A percentile compares a stretch with the other conserved stretches of the same genome.
Conservation (phyloP, 305 asterid species). For the Solanum chacoense region DNA sequence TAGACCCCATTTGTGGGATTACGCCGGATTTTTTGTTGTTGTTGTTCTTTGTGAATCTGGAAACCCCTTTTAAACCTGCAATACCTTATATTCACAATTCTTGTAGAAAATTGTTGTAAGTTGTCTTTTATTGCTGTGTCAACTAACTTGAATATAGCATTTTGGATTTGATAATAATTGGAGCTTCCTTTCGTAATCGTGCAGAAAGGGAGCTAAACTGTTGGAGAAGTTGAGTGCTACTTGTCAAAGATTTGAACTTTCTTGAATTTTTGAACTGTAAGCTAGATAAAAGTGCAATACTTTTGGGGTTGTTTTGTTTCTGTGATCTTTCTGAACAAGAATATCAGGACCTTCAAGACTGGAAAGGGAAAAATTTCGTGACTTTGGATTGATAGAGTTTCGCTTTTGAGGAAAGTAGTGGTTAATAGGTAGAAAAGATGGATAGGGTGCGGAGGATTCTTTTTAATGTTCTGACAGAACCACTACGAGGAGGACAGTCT, state of each 20-base stretch:
- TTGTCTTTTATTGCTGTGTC: neutral
- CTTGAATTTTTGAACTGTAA: neutral
- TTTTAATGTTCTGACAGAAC: slow-evolving; percentile 51
- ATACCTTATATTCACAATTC: neutral
- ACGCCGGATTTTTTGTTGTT: neutral
- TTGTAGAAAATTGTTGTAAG: neutral
- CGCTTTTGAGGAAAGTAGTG: neutral
- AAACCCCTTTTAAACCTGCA: neutral
- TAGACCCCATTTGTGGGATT: neutral
- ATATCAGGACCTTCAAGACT: neutral
- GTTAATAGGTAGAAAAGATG: slow-evolving; percentile 14
- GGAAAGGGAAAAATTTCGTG: neutral
- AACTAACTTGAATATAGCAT: neutral
- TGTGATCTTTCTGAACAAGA: neutral
- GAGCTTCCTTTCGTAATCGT: neutral
- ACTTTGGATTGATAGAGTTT: neutral
- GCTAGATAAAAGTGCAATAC: neutral
- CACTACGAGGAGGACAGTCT: slow-evolving; percentile 75
- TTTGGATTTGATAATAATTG: neutral
- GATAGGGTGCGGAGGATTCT: slow-evolving; percentile 50
- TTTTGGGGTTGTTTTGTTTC: neutral
- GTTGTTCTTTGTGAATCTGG: neutral
- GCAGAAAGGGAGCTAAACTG: neutral
- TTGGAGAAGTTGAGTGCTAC: neutral
- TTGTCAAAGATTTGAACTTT: neutral